phyloP scores from a whole-genome alignment of 352 stramenopile genomes.

The Phytophthora lateralis region DNA sequence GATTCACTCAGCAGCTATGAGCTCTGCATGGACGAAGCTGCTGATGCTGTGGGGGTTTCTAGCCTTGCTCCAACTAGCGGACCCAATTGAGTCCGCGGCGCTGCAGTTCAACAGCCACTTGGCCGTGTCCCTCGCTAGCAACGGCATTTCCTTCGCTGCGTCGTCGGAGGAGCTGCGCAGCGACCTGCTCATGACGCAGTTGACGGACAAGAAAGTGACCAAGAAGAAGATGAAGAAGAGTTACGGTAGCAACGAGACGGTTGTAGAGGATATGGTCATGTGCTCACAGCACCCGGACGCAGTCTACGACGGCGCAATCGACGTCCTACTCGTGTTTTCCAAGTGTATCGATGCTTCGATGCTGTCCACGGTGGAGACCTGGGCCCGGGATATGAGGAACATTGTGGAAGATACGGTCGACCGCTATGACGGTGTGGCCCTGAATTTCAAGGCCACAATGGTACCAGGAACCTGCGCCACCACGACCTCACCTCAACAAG shows the following conservation, averaged over 20 bases:
- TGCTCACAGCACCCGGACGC: slow-evolving; percentile 14
- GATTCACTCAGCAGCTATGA: slow-evolving; percentile 1
- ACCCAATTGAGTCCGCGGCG: background rate
- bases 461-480: slow-evolving; percentile 42
- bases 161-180: slow-evolving; percentile 11
- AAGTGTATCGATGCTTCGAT: slow-evolving; percentile 50
- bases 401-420: slow-evolving; percentile 22
- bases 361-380: slow-evolving; percentile 43
- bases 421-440: background rate
- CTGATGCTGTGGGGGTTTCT: slow-evolving; percentile 3
- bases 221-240: slow-evolving; percentile 31
- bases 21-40: background rate
- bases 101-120: slow-evolving; percentile 16
- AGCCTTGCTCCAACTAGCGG: background rate
- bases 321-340: slow-evolving; percentile 58
- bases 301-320: slow-evolving; percentile 31
- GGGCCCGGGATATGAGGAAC: slow-evolving; percentile 38
- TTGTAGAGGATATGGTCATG: slow-evolving; percentile 27
- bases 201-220: slow-evolving; percentile 15
- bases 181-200: slow-evolving; percentile 15
- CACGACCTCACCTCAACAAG: slow-evolving; percentile 4
- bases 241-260: slow-evolving; percentile 7
- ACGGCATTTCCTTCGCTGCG: slow-evolving; percentile 23
- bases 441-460: slow-evolving; percentile 43
- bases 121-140: slow-evolving; percentile 18